Evolutionary conservation across 306 rosid genomes (phyloP).

Genomic region (Cucumis sativus): DNA sequence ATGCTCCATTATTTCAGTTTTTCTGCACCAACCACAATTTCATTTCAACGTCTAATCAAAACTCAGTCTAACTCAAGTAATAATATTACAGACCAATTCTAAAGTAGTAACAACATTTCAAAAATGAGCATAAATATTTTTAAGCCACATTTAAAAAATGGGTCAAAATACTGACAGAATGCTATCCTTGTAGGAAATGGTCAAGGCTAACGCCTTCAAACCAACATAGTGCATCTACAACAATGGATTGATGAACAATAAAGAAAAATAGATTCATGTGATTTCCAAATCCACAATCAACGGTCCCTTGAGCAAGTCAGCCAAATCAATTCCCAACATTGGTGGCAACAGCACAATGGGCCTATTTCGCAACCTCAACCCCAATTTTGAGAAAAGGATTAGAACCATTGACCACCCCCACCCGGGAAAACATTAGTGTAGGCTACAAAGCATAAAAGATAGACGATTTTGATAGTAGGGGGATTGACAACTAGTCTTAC

Average conservation of each 20-base stretch:
- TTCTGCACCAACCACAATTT: conserved; percentile 1
- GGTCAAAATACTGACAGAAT: no score
- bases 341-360: neutral
- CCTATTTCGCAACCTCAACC: neutral
- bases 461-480: neutral
- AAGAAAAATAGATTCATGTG: neutral
- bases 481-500: neutral
- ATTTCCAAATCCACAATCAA: no score
- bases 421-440: no score
- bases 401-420: no score
- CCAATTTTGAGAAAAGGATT: neutral
- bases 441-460: neutral
- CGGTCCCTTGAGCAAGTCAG: no score
- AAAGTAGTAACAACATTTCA: neutral
- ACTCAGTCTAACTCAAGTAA: neutral
- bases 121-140: neutral
- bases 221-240: neutral
- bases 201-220: neutral
- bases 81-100: neutral
- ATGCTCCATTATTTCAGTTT: neutral
- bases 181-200: neutral
- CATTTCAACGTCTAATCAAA: neutral
- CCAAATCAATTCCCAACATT: no score
- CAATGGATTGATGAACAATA: neutral
- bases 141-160: neutral